phyloP scores from a whole-genome alignment of 73 alveolate genomes.

The Tetrahymena elliotti region DNA sequence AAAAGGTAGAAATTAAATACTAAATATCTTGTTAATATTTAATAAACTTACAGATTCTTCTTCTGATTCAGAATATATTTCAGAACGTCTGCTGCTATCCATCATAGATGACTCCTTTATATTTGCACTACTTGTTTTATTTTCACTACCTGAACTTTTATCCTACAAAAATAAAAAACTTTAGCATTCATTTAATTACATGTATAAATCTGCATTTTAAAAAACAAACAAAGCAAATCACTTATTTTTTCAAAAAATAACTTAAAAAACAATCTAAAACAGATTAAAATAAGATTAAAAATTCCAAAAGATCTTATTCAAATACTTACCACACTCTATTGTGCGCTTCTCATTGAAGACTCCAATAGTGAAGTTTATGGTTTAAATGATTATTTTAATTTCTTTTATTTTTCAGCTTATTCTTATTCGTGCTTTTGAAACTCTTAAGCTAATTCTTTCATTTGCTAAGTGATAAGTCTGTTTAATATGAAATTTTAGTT shows the following conservation, averaged over 20 bases:
- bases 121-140: not conserved
- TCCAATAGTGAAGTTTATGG: not conserved
- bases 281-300: not conserved
- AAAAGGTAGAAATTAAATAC: not conserved
- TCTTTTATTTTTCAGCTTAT: not conserved
- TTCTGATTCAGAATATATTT: not conserved
- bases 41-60: not conserved
- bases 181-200: not conserved
- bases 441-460: not conserved
- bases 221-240: not conserved
- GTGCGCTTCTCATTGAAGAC: not conserved
- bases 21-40: not conserved
- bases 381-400: not conserved
- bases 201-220: not conserved
- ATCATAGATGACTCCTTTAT: not conserved
- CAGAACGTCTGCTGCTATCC: not conserved
- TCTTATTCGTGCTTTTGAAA: not conserved
- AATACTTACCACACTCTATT: not conserved
- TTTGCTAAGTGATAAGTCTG: not conserved
- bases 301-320: not conserved
- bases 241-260: not conserved
- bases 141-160: not conserved
- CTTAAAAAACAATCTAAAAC: not conserved
- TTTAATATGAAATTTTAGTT: not conserved
- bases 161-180: not conserved